Evolutionary conservation across 148 eudicot species (phyloP).

Genomic region (Rhododendron mucronatum): DNA sequence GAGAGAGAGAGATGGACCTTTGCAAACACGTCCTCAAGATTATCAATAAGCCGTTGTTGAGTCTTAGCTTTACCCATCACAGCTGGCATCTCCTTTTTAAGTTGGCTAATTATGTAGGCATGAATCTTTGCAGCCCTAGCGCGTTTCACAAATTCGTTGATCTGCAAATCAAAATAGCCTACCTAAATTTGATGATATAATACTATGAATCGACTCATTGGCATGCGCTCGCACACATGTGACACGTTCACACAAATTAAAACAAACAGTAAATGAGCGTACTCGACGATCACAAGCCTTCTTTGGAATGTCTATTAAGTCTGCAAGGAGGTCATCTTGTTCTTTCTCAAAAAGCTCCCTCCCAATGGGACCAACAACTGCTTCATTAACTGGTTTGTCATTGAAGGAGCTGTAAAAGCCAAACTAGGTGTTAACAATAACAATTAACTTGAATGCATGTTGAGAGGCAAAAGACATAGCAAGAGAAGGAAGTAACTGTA

Average conservation of each 20-base stretch:
- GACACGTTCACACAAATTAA: not conserved
- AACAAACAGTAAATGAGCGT: constrained; percentile 9
- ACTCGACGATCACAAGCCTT: constrained; percentile 98
- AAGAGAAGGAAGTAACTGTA: not conserved
- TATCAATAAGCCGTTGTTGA: constrained; percentile 81
- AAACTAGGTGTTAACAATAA: not conserved
- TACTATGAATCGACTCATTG: not conserved
- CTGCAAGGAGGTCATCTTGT: constrained; percentile 88
- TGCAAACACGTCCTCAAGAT: constrained; percentile 67
- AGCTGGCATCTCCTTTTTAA: constrained; percentile 95
- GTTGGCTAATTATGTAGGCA: constrained; percentile 88
- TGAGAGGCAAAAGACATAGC: not conserved
- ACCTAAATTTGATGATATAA: not conserved
- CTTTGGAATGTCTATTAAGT: constrained; percentile 87
- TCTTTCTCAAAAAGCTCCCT: constrained; percentile 95
- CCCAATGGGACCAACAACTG: constrained; percentile 71
- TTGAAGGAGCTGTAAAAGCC: constrained; percentile 67
- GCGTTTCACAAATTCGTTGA: constrained; percentile 97
- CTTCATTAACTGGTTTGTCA: constrained; percentile 83
- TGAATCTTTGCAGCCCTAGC: constrained; percentile 97
- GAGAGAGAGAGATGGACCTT: constrained; percentile 45
- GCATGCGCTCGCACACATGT: not conserved
- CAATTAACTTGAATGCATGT: not conserved
- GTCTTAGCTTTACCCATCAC: constrained; percentile 93
- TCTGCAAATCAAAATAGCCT: constrained; percentile 31